These are phyloP conservation scores for Aspergillus egyptiacus DNA, from an alignment of 495 filamentous ascomycete species.

Conservation along the genomic window DNA sequence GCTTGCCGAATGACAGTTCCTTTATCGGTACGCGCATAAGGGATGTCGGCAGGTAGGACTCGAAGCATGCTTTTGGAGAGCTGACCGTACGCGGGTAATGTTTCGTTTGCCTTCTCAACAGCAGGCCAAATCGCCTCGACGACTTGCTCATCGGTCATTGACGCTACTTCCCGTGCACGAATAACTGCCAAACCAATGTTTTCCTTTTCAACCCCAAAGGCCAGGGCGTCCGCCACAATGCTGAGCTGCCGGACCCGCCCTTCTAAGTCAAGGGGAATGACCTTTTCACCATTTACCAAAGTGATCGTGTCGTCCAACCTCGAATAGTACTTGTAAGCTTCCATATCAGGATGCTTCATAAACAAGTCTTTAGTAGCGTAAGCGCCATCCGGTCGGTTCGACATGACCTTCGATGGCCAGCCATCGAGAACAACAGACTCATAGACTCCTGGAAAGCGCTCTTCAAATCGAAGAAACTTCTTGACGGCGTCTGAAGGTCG, in stretches of 20 bases:
- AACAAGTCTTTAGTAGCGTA: slow-evolving; percentile 45
- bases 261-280: slow-evolving; percentile 59
- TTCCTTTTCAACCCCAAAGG: slow-evolving; percentile 35
- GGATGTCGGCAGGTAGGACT: slow-evolving; percentile 36
- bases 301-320: slow-evolving; percentile 56
- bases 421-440: slow-evolving; percentile 54
- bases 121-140: slow-evolving; percentile 49
- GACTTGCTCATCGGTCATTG: slow-evolving; percentile 38
- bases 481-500: slow-evolving; percentile 35
- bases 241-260: slow-evolving; percentile 33
- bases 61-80: slow-evolving; percentile 48
- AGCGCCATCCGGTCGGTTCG: slow-evolving; percentile 45
- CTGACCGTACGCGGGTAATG: slow-evolving; percentile 47
- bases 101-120: slow-evolving; percentile 43
- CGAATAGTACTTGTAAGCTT: slow-evolving; percentile 55
- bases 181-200: slow-evolving; percentile 45
- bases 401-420: slow-evolving; percentile 60
- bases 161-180: slow-evolving; percentile 30
- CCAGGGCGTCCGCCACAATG: slow-evolving; percentile 33
- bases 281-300: slow-evolving; percentile 62
- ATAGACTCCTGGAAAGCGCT: slow-evolving; percentile 43
- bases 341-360: slow-evolving; percentile 43
- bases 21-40: slow-evolving; percentile 51
- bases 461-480: slow-evolving; percentile 47
- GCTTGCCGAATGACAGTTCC: slow-evolving; percentile 50